Conservation (phyloP, 169 alveolate genomes). For the Babesia ovis region DNA sequence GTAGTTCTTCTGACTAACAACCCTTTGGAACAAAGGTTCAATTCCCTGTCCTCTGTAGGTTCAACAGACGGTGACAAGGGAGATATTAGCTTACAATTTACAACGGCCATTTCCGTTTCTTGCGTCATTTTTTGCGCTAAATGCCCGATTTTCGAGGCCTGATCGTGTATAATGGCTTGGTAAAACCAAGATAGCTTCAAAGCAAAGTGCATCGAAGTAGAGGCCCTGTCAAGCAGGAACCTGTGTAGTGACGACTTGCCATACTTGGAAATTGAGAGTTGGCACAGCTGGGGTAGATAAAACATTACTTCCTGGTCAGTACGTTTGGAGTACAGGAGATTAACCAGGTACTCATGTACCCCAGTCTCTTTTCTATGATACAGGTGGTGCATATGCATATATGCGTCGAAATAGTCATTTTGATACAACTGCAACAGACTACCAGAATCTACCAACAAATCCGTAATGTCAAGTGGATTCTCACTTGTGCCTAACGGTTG, state of each 20-base stretch:
- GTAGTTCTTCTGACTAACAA: constrained; percentile 64
- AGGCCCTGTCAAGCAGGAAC: constrained; percentile 82
- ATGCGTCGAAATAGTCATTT: constrained; percentile 88
- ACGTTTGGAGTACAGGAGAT: constrained; percentile 83
- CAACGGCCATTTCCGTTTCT: constrained; percentile 91
- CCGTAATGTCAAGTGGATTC: constrained; percentile 63
- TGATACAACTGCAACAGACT: constrained; percentile 84
- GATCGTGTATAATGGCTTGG: constrained; percentile 83
- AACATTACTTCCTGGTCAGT: constrained; percentile 79
- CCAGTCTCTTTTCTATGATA: constrained; percentile 86
- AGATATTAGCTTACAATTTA: constrained; percentile 81
- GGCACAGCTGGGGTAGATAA: constrained; percentile 83
- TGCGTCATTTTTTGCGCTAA: constrained; percentile 85
- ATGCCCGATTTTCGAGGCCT: constrained; percentile 71
- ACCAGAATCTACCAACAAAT: constrained; percentile 71
- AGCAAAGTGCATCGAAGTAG: constrained; percentile 87
- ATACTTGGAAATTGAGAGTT: constrained; percentile 70
- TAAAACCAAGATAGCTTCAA: constrained; percentile 85
- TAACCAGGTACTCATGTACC: constrained; percentile 88
- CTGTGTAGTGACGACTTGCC: constrained; percentile 79
- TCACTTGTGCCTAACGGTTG: constrained; percentile 55
- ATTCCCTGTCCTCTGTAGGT: constrained; percentile 34
- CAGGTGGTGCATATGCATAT: constrained; percentile 84
- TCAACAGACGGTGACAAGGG: constrained; percentile 24
- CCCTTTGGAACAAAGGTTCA: constrained; percentile 70